Base-by-base conservation (phyloP, 768 basidiomycete species). In the Rhizopogon vulgaris region DNA sequence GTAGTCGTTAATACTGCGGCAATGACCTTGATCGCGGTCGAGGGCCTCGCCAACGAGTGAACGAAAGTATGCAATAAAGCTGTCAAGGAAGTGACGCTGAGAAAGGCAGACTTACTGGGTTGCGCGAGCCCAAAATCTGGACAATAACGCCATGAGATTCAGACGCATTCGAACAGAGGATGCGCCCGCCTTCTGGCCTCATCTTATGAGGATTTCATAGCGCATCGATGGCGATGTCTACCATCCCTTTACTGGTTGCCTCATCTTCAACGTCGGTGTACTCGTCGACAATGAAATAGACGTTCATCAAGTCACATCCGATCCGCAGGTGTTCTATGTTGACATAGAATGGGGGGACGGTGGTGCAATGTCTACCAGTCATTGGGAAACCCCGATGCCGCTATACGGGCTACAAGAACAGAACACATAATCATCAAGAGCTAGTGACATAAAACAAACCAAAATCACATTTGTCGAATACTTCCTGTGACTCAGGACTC, bases 381-480 rank as follows among this genome's bases (percentile, higher is more conserved):
- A 11, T 46, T 27, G 6, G 54, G 54, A 36, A 48, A 42, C 14
- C 27, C n/a, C 14, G 42, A n/a, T 9, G 54, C 50, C 6, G 25
- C 34, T 27, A 55, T 25, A n/a, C 38, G 51, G 18, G 36, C 51
- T 55, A 11, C 6, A 28, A 42, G 17, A 8, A 38, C 5, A 12
- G 14, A 10, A 18, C 18, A 28, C 18, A 18, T 27, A 37, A 17
- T 4, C 27, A 6, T 40, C 10, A 6, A 34, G n/a, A 6, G n/a
- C 9, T n/a, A 10, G 27, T 28, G n/a, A 30, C 5, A 24, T 34
- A 49, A 22, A 3, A 41, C 52, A 3, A 4, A 72, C 76, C 67
- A 52, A 75, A 73, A 52, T 76, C 69, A 56, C 75, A 74, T 4
- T 46, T 51, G 37, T 77, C 64, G 60, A 78, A 75, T 1, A 69